Conservation (phyloP, 2,329 filamentous ascomycete genomes). For the Exophiala calicioides region DNA sequence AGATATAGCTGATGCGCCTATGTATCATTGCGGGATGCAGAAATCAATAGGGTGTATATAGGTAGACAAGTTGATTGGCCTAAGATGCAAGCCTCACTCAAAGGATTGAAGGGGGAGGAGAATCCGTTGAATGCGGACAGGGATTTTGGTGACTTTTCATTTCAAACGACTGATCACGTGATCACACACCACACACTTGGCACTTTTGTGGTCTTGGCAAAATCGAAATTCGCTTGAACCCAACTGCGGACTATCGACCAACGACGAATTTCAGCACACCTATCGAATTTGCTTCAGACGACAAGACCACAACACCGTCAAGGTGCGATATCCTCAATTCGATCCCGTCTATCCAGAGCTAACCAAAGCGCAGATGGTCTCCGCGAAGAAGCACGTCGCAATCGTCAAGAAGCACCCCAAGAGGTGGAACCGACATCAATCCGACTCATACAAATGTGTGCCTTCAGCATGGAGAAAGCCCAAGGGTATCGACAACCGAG, state of each 20-base stretch:
- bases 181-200: too few species aligned
- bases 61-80: too few species aligned
- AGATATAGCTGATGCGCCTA: too few species aligned
- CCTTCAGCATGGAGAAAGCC: constrained; percentile 95
- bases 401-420: constrained; percentile 99
- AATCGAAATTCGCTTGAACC: not conserved
- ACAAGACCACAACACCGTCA: constrained; percentile 7
- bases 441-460: constrained; percentile 93
- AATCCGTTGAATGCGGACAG: too few species aligned
- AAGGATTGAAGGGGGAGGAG: too few species aligned
- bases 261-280: constrained; percentile 4
- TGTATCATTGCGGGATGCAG: too few species aligned
- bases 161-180: too few species aligned
- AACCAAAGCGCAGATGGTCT: constrained; percentile 72
- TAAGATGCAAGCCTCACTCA: too few species aligned
- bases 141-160: too few species aligned
- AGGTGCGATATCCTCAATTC: constrained; percentile 34
- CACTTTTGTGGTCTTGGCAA: too few species aligned
- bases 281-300: constrained; percentile 2
- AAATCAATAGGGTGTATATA: too few species aligned
- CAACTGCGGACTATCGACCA: constrained; percentile 7
- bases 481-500: constrained; percentile 99
- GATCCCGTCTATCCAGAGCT: not conserved
- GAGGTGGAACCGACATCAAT: constrained; percentile 96
- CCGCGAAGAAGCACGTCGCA: constrained; percentile 98